These are phyloP conservation scores for Diplocarpon mali DNA, from an alignment of 2,329 filamentous ascomycete genomes.

Conservation along the genomic window DNA sequence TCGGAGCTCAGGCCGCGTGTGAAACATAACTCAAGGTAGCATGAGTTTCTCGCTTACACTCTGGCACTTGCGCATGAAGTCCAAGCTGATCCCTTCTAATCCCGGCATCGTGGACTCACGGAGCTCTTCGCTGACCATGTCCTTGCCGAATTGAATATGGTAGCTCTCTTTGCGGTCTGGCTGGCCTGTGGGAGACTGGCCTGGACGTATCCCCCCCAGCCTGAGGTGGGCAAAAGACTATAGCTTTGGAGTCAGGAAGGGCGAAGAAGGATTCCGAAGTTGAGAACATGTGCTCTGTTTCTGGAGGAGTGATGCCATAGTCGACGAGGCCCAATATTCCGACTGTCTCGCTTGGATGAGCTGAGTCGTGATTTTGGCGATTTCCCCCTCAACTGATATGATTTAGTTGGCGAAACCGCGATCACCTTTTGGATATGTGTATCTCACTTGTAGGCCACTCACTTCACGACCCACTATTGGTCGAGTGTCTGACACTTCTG, in stretches of 20 bases:
- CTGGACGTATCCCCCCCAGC: conserved; percentile 47
- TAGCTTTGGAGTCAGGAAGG: conserved; percentile 36
- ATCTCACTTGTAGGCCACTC: conserved; percentile 2
- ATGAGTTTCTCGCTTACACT: conserved; percentile 41
- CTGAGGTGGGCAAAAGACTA: conserved; percentile 38
- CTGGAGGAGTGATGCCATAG: conserved; percentile 32
- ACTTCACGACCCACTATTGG: too few relatives aligned
- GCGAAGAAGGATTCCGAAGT: conserved; percentile 38
- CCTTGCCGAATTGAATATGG: conserved; percentile 40
- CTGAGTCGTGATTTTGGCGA: conserved; percentile 41
- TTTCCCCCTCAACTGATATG: too few relatives aligned
- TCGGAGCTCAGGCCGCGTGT: too few relatives aligned
- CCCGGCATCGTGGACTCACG: conserved; percentile 29
- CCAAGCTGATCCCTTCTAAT: conserved; percentile 36
- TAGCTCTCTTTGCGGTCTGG: conserved; percentile 47
- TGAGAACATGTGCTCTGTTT: conserved; percentile 34
- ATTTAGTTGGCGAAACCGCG: too few relatives aligned
- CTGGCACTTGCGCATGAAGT: conserved; percentile 29
- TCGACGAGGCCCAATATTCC: conserved; percentile 48
- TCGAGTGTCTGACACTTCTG: too few relatives aligned
- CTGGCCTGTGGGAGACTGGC: conserved; percentile 39
- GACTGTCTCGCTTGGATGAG: conserved; percentile 43
- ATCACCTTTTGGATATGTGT: conserved; percentile 1
- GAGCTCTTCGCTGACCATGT: conserved; percentile 25
- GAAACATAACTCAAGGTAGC: too few relatives aligned